These are phyloP conservation scores for Colletotrichum brevisporum DNA, from an alignment of 2,329 filamentous ascomycete genomes.

Conservation along the genomic window DNA sequence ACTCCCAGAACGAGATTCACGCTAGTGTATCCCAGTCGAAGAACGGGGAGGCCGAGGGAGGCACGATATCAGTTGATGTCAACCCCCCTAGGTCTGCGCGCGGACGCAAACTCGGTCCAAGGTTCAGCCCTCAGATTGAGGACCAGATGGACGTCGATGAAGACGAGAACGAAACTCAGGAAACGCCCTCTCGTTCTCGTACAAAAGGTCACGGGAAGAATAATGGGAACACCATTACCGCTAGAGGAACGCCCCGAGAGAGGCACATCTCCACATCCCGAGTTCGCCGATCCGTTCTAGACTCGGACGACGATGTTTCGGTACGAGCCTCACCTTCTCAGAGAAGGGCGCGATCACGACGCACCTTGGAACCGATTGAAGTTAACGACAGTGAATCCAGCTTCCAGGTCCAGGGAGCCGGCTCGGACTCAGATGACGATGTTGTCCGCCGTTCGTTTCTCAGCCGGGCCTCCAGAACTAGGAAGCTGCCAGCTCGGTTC, in stretches of 20 bases:
- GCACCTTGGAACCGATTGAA: slow-evolving; percentile 5
- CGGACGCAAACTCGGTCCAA: slow-evolving; percentile 18
- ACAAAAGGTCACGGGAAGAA: slow-evolving; percentile 12
- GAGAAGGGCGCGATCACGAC: slow-evolving; percentile 7
- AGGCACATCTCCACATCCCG: slow-evolving; percentile 10
- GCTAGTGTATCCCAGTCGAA: slow-evolving; percentile 1
- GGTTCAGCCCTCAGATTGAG: slow-evolving; percentile 9
- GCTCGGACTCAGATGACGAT: slow-evolving; percentile 30
- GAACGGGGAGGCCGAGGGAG: slow-evolving; percentile 4
- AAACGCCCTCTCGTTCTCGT: slow-evolving; percentile 21
- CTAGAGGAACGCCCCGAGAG: slow-evolving; percentile 16
- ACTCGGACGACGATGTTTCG: slow-evolving; percentile 19
- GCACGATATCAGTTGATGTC: slow-evolving; percentile 27
- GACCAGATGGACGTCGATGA: slow-evolving; percentile 30
- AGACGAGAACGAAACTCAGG: slow-evolving; percentile 8
- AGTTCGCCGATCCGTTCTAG: slow-evolving; percentile 4
- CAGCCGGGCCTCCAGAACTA: slow-evolving; percentile 23
- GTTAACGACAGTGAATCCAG: slow-evolving; percentile 36
- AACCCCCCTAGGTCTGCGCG: slow-evolving; percentile 30
- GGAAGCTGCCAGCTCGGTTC: slow-evolving; percentile 36
- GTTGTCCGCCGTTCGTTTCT: slow-evolving; percentile 24
- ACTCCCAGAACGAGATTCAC: slow-evolving; percentile 23
- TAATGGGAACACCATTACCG: slow-evolving; percentile 19
- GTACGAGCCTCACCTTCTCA: slow-evolving; percentile 7
- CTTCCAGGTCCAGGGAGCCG: slow-evolving; percentile 19